A percentile compares a stretch with the other conserved stretches of the same genome.
Conservation (phyloP, 495 filamentous ascomycete genomes). For the Penicillium manginii region DNA sequence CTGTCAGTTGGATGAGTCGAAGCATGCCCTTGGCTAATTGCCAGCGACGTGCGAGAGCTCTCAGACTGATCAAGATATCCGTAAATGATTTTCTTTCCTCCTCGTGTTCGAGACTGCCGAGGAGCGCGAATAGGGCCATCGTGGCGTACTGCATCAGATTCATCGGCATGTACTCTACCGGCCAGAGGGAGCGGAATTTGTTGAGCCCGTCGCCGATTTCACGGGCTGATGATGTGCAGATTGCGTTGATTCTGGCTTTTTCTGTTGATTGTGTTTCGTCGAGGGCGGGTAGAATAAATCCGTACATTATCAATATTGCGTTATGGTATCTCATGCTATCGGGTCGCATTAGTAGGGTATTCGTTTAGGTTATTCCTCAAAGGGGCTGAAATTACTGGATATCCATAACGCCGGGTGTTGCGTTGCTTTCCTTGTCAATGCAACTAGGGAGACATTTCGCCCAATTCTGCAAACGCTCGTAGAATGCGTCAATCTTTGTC, state of each 20-base stretch:
- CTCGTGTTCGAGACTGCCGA: conserved; percentile 21
- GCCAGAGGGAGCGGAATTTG: conserved; percentile 15
- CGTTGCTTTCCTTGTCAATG: neutral
- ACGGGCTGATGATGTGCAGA: conserved; percentile 8
- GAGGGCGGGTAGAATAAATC: neutral
- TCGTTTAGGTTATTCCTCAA: neutral
- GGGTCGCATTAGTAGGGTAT: neutral
- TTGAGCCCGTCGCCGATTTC: conserved; percentile 12
- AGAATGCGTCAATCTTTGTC: neutral
- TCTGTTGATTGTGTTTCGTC: neutral
- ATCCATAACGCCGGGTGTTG: conserved; percentile 8
- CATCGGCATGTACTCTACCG: conserved; percentile 17
- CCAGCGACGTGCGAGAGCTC: conserved; percentile 24
- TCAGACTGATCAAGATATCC: conserved; percentile 15
- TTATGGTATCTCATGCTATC: conserved; percentile 14
- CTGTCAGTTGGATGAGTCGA: conserved; percentile 23
- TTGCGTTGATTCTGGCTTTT: neutral
- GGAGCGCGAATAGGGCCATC: conserved; percentile 19
- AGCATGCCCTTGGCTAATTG: conserved; percentile 25
- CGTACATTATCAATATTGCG: conserved; percentile 13
- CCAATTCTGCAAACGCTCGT: conserved; percentile 6
- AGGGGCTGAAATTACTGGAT: conserved; percentile 11
- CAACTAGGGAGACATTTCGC: neutral
- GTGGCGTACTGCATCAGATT: conserved; percentile 16
- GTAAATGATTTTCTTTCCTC: conserved; percentile 18